A percentile compares a stretch with the other conserved stretches of the same genome.
Evolutionary conservation across 768 basidiomycete genomes (phyloP).

Genomic region (Leucogyrophana mollusca): DNA sequence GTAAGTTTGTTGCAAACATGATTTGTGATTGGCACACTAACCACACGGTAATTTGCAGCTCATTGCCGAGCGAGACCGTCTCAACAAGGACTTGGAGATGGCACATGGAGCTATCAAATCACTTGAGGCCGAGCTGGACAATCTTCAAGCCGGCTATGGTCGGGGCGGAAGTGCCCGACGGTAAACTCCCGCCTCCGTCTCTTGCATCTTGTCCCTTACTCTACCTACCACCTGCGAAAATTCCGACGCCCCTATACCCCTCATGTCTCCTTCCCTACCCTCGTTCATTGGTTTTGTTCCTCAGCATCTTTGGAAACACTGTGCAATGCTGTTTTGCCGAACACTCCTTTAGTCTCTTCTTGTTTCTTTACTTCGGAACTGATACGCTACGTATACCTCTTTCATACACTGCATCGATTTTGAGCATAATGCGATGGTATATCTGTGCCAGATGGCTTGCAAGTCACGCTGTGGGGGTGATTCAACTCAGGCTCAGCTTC

Average conservation of each 20-base stretch:
- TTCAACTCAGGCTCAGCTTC: no score
- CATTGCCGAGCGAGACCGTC: constrained; percentile 95
- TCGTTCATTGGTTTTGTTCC: constrained; percentile 13
- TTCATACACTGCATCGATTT: no score
- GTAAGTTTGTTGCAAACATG: constrained; percentile 44
- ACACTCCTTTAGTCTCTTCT: constrained; percentile 24
- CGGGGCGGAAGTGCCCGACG: constrained; percentile 54
- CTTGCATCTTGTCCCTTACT: not conserved
- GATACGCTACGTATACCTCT: no score
- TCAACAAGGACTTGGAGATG: constrained; percentile 97
- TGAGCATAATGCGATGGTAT: no score
- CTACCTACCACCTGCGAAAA: constrained; percentile 5
- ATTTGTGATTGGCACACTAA: constrained; percentile 3
- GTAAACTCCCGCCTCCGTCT: constrained; percentile 9
- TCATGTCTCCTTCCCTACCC: constrained; percentile 9
- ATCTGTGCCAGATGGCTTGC: no score
- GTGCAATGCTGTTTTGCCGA: constrained; percentile 6
- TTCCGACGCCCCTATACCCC: constrained; percentile 24
- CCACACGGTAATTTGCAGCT: constrained; percentile 49
- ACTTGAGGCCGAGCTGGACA: constrained; percentile 88
- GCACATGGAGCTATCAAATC: constrained; percentile 91
- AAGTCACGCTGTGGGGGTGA: no score
- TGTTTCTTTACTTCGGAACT: constrained; percentile 5
- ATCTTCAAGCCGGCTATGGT: constrained; percentile 82
- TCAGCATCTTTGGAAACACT: constrained; percentile 3